Evolutionary conservation across 2,329 filamentous ascomycete genomes (phyloP).

Genomic region (Leptographium wingfieldii): DNA sequence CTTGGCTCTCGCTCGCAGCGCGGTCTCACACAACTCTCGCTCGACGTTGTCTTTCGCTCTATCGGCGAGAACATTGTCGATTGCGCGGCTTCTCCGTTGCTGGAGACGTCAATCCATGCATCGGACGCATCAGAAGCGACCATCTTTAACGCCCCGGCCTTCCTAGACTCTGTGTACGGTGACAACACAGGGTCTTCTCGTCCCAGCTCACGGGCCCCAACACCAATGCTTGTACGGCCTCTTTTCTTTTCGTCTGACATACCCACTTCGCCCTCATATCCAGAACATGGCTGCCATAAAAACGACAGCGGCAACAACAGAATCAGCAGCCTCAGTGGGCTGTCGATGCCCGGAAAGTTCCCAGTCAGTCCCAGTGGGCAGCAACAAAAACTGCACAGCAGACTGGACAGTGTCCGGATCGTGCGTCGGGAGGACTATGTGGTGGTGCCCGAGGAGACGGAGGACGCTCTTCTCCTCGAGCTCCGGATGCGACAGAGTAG

Average conservation of each 20-base stretch:
- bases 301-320: constrained; percentile 1
- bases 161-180: constrained; percentile 66
- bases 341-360: constrained; percentile 12
- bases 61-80: constrained; percentile 61
- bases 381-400: constrained; percentile 16
- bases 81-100: constrained; percentile 39
- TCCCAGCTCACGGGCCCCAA: constrained; percentile 51
- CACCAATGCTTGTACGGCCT: constrained; percentile 53
- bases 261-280: constrained; percentile 17
- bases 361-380: constrained; percentile 7
- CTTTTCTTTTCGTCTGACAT: constrained; percentile 27
- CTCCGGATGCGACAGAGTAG: neutral
- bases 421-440: neutral
- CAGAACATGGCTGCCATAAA: neutral
- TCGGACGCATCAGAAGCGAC: constrained; percentile 74
- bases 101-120: constrained; percentile 61
- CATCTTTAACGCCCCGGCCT: constrained; percentile 59
- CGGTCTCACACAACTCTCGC: constrained; percentile 79
- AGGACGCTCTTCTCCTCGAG: constrained; percentile 9
- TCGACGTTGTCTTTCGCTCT: constrained; percentile 81
- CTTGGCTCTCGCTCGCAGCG: constrained; percentile 77
- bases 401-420: constrained; percentile 28
- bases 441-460: neutral
- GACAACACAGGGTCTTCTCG: constrained; percentile 47
- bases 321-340: constrained; percentile 11